Base-by-base conservation (phyloP, 805 yeast species). In the Scheffersomyces ergatensis region DNA sequence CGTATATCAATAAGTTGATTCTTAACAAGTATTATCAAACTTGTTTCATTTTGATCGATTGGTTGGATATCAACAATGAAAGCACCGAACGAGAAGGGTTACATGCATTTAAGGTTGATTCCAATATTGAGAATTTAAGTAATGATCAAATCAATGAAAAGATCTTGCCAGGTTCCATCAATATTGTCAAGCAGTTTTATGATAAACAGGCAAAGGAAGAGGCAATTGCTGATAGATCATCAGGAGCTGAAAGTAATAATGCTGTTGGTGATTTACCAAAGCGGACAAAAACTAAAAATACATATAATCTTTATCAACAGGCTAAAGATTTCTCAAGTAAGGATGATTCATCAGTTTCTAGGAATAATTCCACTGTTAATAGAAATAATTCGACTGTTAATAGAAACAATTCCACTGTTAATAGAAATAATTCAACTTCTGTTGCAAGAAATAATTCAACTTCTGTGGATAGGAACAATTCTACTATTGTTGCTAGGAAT, bases 221-320 rank as follows among this genome's bases (percentile, higher is more conserved):
- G 5, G 6, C 24, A 7, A 6, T 7, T 21, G 6, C 24, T 21
- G 6, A 21, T 21, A 7, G 9, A 21, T 7, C n/a, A 18, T 6
- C 6, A 7, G 7, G 15, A 29, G 32, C 5, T 13, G n/a, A 4
- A 8, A 18, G 15, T 29, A 18, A 33, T n/a, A 14, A n/a, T 16
- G 29, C 14, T 14, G 16, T 19, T 21, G 34, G 17, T 29, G 49
- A 42, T 12, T 40, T 46, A 17, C 55, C 58, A 8, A 50, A 49
- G 31, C 40, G 62, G 16, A 43, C 54, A 18, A 55, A 55, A 36
- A 55, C 65, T 37, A 59, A 54, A 39, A 61, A 58, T 40, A 62
- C 55, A 18, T 63, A 57, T 46, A 63, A 63, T 38, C 60, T 60
- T 42, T 63, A 63, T 41, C 67, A 58, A 36, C 69, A 59, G 49